Conservation (phyloP, 768 basidiomycete genomes). For the Cyclocybe cylindracea region DNA sequence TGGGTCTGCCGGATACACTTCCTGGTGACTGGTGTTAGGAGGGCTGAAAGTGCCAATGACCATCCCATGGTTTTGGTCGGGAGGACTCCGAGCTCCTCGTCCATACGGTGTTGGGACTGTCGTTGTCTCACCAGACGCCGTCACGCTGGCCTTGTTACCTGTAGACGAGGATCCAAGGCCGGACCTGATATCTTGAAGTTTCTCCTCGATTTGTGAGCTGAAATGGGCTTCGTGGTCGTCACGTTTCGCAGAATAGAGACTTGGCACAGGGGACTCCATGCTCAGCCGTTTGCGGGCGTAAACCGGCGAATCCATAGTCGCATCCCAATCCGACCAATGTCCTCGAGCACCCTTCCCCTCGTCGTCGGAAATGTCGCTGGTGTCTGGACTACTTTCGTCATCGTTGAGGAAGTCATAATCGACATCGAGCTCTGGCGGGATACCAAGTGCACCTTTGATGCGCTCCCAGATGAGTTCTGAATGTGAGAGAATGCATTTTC, state of each 20-base stretch:
- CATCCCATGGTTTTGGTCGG: constrained; percentile 11
- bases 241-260: constrained; percentile 12
- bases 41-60: constrained; percentile 21
- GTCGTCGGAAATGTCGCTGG: constrained; percentile 43
- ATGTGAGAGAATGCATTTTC: constrained; percentile 74
- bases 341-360: constrained; percentile 34
- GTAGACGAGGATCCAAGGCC: constrained; percentile 12
- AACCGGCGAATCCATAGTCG: constrained; percentile 44
- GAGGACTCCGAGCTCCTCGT: constrained; percentile 9
- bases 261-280: constrained; percentile 19
- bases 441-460: constrained; percentile 83
- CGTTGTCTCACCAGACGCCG: constrained; percentile 6
- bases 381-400: constrained; percentile 29
- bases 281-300: constrained; percentile 26
- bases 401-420: constrained; percentile 43
- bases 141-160: background rate
- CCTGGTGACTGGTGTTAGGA: constrained; percentile 8
- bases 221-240: constrained; percentile 19
- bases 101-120: constrained; percentile 22
- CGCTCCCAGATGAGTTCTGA: constrained; percentile 93
- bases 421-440: constrained; percentile 80
- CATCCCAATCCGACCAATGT: constrained; percentile 45
- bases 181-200: constrained; percentile 14
- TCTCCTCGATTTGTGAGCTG: constrained; percentile 20
- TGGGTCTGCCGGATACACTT: constrained; percentile 5